Base-by-base conservation (phyloP, 306 rosid genomes). In the Rosa rugosa region DNA sequence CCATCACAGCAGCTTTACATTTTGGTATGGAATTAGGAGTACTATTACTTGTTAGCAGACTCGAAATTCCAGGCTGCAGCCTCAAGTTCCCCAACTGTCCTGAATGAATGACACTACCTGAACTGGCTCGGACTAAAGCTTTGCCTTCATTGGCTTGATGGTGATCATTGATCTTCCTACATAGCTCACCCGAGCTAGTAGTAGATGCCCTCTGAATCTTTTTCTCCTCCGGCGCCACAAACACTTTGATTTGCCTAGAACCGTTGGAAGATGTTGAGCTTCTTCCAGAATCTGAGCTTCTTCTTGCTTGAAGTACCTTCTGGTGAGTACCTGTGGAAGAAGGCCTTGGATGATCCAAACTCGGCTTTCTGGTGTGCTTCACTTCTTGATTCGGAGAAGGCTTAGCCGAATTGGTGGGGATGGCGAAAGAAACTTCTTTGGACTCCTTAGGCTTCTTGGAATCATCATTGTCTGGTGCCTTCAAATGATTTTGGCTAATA, bases 201-300 rank as follows among this genome's bases (percentile, higher is more conserved):
- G 73, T 47, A 22, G 81, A 41, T 25, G 80, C 87, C 74, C 79
- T 82, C 62, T 51, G 73, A 72, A 66, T 72, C 65, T 83, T 89
- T 34, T 38, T 68, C 40, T 80, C 86, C 38, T 77, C 13, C 71
- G 82, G 60, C 22, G 63, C 25, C 82, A 78, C 40, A 16, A 46
- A 79, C 76, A 51, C 72, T 66, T 84, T 89, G 62, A 79, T 70
- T 41, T 77, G 80, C 60, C 47, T 54, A 71, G 89, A 84, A 71
- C 80, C 83, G 34, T 77, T 70, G 77, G 92, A 59, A 25, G 94
- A 88, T 47, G 94, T 84, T 53, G 97, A 89, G 87, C 75, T 90
- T 85, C 97, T 88, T 7, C 89, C 89, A 69, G 89, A 87, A 77
- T 89, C 92, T 1, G 92, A 92, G 68, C 53, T 79, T 57, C 91